Base-by-base conservation (phyloP, 495 filamentous ascomycete genomes). In the Talaromyces liani region DNA sequence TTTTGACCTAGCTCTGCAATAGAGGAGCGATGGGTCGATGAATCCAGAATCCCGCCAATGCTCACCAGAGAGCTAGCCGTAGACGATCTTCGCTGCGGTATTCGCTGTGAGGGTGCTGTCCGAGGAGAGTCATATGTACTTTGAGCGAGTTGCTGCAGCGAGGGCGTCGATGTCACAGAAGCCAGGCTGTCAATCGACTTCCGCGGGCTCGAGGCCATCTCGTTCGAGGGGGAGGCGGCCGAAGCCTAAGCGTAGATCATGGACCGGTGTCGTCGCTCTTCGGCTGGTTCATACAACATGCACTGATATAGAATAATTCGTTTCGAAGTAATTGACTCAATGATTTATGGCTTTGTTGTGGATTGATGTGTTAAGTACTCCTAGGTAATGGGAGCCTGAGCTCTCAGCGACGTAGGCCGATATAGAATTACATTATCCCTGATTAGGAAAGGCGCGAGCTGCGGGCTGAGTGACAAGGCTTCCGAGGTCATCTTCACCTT, bases 1-100 rank as follows among this genome's bases (percentile, higher is more conserved):
- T 96, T 96, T 65, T 91, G 88, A 7, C 87, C 86, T 5, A 85
- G 83, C 69, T 97, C 92, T 41, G 84, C 84, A 65, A 94, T 83
- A 31, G 86, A 81, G 59, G 80, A 76, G 70, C 79, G 83, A 77
- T 71, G 81, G 51, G 79, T 76, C 68, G 85, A 80, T 27, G 83
- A 84, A 67, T 96, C 91, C 64, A 97, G 74, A 45, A 88, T 81
- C 27, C 88, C 88, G 24, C 88, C 88, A 65, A 91, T 83, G 58
- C 93, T 96, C 68, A 84, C 84, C 67, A 93, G 84, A 27, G 93
- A 96, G 80, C 92, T 95, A 34, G 93, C 88, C 4, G 86, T 90
- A 20, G 93, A 98, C 60, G 86, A 90, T 76, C 92, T 80, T 68
- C 92, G 82, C 69, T 79, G 74, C 69, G 77, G 75, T 68, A 77